phyloP scores from a whole-genome alignment of 306 rosid genomes.

The Begonia masoniana region DNA sequence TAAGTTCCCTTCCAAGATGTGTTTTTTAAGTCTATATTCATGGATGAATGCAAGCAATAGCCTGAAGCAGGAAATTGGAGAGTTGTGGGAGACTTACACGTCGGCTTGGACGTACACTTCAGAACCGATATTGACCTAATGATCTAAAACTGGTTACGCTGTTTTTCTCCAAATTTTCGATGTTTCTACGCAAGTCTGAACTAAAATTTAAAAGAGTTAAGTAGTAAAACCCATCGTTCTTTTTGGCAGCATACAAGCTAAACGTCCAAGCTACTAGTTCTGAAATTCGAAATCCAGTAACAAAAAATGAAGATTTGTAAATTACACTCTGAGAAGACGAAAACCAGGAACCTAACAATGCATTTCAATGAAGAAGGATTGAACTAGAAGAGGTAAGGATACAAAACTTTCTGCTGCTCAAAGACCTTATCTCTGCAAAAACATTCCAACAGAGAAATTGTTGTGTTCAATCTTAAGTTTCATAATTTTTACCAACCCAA shows the following conservation, averaged over 20 bases:
- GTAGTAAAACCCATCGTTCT: slow-evolving; percentile 1
- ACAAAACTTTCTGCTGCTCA: slow-evolving; percentile 81
- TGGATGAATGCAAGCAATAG: background rate
- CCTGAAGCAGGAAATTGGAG: no score
- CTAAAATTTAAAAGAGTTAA: slow-evolving; percentile 40
- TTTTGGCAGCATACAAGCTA: no score
- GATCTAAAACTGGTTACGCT: slow-evolving; percentile 75
- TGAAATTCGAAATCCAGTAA: background rate
- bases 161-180: slow-evolving; percentile 75
- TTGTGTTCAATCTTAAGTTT: background rate
- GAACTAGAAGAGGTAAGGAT: slow-evolving; percentile 38
- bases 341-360: background rate
- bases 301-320: background rate
- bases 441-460: background rate
- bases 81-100: slow-evolving; percentile 47
- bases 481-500: background rate
- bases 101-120: slow-evolving; percentile 89
- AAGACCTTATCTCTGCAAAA: slow-evolving; percentile 82
- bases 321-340: background rate
- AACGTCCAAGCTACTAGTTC: no score
- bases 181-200: slow-evolving; percentile 67
- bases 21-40: no score
- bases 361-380: background rate
- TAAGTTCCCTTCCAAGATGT: no score
- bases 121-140: slow-evolving; percentile 83